Evolutionary conservation across 2,329 filamentous ascomycete genomes (phyloP), one percentile per base, ranked within the genome.

Genomic region (Ampelomyces quisqualis): DNA sequence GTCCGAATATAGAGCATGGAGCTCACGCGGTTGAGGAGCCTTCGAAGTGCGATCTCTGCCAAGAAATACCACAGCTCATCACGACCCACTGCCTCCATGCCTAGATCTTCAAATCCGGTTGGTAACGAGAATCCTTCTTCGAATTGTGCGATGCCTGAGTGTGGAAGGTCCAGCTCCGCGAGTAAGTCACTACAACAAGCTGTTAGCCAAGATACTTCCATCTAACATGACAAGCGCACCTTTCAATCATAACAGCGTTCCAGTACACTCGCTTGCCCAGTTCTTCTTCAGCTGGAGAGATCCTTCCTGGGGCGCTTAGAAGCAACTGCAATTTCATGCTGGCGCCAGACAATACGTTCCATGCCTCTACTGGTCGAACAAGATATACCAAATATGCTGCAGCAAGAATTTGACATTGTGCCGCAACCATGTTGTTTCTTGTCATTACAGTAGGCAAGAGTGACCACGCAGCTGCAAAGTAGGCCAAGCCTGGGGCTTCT

Each of bases 51-150:
- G 48, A 93, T 90, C 58, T 91, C 87, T 24, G 88, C 87, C 20
- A 91, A 72, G 55, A 91, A 91, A 60, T 93, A 93, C 86, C 88
- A 91, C 10, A 91, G 73, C 44, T 91, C 86, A 56, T 91, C 88
- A 34, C 81, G 79, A 9, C 85, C 86, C 6, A 82, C 79, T 5
- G 78, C 73, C 49, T 84, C 80, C 40, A 84, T 81, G n/a, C 82
- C 82, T 45, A 79, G 70, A 41, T 77, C 76, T 57, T 87, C 85
- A 51, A 91, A 93, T 0, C 85, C 85, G 4, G 85, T 84, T 1
- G 88, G 88, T 1, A 93, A 73, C 7, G 86, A 85, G 43, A 91
- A 86, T 14, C 82, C 81, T 57, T 91, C 87, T 64, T 91, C 88
- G 40, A 88, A 88, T 52, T 88, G 84, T 15, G 89, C 85, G 35